phyloP scores from a whole-genome alignment of 164 flowering plant genomes.

The Kingdonia uniflora region DNA sequence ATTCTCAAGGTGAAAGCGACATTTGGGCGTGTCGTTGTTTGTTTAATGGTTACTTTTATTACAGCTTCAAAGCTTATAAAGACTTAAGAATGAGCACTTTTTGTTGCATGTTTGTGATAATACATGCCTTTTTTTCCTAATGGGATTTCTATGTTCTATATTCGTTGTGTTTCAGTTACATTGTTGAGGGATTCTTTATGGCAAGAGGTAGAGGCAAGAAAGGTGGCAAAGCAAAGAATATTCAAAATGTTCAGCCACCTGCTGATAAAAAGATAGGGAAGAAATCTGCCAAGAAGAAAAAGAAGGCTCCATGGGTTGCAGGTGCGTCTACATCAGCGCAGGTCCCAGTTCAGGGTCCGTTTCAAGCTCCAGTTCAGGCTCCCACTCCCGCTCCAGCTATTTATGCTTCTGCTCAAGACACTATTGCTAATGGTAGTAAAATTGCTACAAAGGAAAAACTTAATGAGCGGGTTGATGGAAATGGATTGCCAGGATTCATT shows the following conservation, averaged over 20 bases:
- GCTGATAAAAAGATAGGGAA: conserved; percentile 5
- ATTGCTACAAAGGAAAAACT: background rate
- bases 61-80: too few relatives aligned
- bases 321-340: background rate
- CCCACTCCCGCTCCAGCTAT: background rate
- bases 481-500: conserved; percentile 19
- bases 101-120: too few relatives aligned
- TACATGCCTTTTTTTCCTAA: too few relatives aligned
- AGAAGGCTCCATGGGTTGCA: background rate
- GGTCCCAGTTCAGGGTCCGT: too few relatives aligned
- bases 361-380: background rate
- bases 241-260: background rate
- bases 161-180: too few relatives aligned
- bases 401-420: background rate
- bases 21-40: too few relatives aligned
- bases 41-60: too few relatives aligned
- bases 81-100: too few relatives aligned
- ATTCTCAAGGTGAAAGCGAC: too few relatives aligned
- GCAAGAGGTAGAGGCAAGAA: conserved; percentile 4
- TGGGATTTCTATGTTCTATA: too few relatives aligned
- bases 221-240: conserved; percentile 1
- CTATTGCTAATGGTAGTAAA: background rate
- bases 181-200: background rate
- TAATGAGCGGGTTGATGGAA: background rate
- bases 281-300: background rate